Base-by-base conservation (phyloP, 2,329 filamentous ascomycete genomes). In the Calonectria naviculata region DNA sequence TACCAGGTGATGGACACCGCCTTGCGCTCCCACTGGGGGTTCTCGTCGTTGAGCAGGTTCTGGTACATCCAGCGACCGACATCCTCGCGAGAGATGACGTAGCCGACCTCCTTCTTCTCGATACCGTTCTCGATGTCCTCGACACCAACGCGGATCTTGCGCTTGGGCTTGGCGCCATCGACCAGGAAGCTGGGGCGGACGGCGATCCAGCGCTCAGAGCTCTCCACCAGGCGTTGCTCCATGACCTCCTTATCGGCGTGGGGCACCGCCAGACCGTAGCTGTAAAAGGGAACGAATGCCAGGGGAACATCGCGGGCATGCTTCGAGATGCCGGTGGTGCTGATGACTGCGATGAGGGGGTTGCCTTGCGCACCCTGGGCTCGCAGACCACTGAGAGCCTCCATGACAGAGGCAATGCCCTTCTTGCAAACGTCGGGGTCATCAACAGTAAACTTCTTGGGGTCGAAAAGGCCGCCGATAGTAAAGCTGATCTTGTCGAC, bases 221-320 rank as follows among this genome's bases (percentile, higher is more conserved):
- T 72, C 19, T 26, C 75, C 12, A 52, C 58, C n/a, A 85, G 54
- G 31, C n/a, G 8, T 46, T 73, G 29, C 79, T 89, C 87, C 85
- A 87, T 87, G 26, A 76, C 80, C 72, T 78, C 78, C 82, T 89
- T 89, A 73, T 89, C 87, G 10, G 42, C 79, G 78, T 88, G 87
- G 42, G 87, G 84, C 65, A 79, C 78, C 24, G 74, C 68, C n/a
- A 88, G 78, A 66, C 85, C 65, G 71, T 79, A 75, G 52, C 82
- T 78, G 78, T 89, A 89, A 56, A 89, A 67, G 15, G 86, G 87
- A 17, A 80, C 41, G 71, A 86, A 79, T 2, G 81, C 74, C 21
- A 87, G 64, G 1, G 87, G 86, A 44, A 78, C 76, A 61, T 78
- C 77, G 38, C 74, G 72, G 26, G 62, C 65, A 68, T 75, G 76